A percentile compares a stretch with the other conserved stretches of the same genome.
Evolutionary conservation across 1,284 basidiomycete genomes (phyloP).

Genomic region (Fomitopsis pinicola): DNA sequence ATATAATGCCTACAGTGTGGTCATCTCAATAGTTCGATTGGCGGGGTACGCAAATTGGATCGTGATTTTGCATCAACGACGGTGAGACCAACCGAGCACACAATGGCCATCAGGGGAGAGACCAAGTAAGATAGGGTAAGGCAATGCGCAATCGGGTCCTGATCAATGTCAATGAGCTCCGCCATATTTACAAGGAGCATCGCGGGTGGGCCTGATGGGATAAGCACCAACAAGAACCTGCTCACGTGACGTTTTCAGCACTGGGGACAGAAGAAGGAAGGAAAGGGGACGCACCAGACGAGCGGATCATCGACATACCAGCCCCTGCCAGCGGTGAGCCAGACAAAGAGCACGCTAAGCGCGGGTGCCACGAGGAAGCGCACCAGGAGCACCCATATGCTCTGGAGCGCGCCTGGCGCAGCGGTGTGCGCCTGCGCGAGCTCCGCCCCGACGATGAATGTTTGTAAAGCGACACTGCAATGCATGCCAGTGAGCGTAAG

Average conservation of each 20-base stretch:
- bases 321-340: conserved; percentile 24
- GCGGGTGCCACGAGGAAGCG: conserved; percentile 28
- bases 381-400: conserved; percentile 22
- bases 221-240: conserved; percentile 29
- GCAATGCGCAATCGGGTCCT: conserved; percentile 28
- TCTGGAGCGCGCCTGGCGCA: conserved; percentile 18
- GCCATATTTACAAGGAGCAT: conserved; percentile 30
- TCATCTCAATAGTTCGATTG: too few species aligned
- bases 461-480: conserved; percentile 25
- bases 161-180: conserved; percentile 26
- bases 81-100: conserved; percentile 23
- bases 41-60: not conserved
- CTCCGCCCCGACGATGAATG: conserved; percentile 28
- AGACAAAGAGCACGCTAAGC: conserved; percentile 25
- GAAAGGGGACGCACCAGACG: conserved; percentile 23
- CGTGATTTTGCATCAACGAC: conserved; percentile 13
- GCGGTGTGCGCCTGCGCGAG: conserved; percentile 23
- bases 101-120: conserved; percentile 27
- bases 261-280: not conserved
- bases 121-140: conserved; percentile 28
- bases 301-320: conserved; percentile 28
- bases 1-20: too few species aligned
- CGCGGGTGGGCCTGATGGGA: conserved; percentile 28
- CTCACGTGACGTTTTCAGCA: not conserved
- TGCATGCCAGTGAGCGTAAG: not conserved